These are phyloP conservation scores for Colletotrichum sp. DNA, from an alignment of 2,329 filamentous ascomycete species.

Conservation along the genomic window DNA sequence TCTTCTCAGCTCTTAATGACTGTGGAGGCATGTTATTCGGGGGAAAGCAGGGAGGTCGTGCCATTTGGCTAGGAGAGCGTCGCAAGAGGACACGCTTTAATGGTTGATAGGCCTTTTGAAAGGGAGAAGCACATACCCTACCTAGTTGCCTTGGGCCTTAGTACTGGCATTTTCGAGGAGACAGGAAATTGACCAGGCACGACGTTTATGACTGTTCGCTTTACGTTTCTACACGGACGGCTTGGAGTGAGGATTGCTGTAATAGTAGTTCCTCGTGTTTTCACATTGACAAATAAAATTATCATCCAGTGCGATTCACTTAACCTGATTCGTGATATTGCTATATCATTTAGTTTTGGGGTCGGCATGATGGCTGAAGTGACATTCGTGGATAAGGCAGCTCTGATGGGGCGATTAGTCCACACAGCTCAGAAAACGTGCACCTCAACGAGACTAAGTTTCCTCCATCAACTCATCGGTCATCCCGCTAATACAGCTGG, in stretches of 20 bases:
- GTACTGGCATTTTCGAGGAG: constrained; percentile 7
- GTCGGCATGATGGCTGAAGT: background rate
- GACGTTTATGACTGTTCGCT: constrained; percentile 12
- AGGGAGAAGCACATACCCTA: constrained; percentile 17
- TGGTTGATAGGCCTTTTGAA: background rate
- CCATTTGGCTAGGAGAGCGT: background rate
- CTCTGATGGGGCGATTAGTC: background rate
- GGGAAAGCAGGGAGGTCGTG: background rate
- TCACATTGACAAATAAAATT: background rate
- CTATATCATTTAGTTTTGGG: background rate
- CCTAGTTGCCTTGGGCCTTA: constrained; percentile 4
- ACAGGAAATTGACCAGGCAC: constrained; percentile 16
- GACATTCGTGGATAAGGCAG: background rate
- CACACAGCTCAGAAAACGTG: background rate
- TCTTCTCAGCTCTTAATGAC: constrained; percentile 50
- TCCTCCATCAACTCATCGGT: background rate
- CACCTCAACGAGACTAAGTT: background rate
- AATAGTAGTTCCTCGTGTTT: background rate
- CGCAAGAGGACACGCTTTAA: constrained; percentile 1
- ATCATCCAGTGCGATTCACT: background rate
- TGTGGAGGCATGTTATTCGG: background rate
- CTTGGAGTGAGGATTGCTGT: background rate
- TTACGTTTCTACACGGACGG: background rate
- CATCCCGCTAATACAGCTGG: background rate
- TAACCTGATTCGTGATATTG: background rate